A percentile compares a stretch with the other conserved stretches of the same genome.
These are phyloP conservation scores for Rheum nobile DNA, from an alignment of 148 eudicot genomes.

Conservation along the genomic window DNA sequence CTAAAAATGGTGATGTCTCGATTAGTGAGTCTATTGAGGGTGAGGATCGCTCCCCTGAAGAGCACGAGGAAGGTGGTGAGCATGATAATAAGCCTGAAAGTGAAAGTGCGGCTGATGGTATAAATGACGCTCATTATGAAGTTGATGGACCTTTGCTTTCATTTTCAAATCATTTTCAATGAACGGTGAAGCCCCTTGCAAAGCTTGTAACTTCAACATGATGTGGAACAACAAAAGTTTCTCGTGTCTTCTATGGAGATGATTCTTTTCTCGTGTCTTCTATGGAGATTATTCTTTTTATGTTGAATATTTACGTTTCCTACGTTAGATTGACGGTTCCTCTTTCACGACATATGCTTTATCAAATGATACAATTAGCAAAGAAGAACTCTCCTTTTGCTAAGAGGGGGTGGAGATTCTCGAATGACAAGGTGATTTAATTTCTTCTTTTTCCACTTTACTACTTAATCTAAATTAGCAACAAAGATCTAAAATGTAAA, in stretches of 20 bases:
- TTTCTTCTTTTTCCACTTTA: constrained; percentile 3
- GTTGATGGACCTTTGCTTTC: constrained; percentile 32
- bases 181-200: constrained; percentile 54
- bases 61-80: constrained; percentile 41
- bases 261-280: too few relatives aligned
- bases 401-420: constrained; percentile 62
- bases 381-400: constrained; percentile 51
- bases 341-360: constrained; percentile 44
- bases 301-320: not conserved
- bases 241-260: constrained; percentile 68
- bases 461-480: too few relatives aligned
- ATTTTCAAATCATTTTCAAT: constrained; percentile 34
- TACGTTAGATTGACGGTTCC: not conserved
- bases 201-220: constrained; percentile 31
- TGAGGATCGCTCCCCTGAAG: constrained; percentile 58
- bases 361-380: constrained; percentile 71
- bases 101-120: constrained; percentile 68
- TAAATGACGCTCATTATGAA: constrained; percentile 47
- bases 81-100: constrained; percentile 63
- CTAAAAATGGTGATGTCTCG: constrained; percentile 66
- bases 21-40: constrained; percentile 72
- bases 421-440: constrained; percentile 47
- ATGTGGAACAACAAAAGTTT: constrained; percentile 23
- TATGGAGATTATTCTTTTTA: constrained; percentile 83
- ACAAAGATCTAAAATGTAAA: too few relatives aligned